Conservation (phyloP, 2,329 filamentous ascomycete genomes). For the Microthyrium microscopicum region DNA sequence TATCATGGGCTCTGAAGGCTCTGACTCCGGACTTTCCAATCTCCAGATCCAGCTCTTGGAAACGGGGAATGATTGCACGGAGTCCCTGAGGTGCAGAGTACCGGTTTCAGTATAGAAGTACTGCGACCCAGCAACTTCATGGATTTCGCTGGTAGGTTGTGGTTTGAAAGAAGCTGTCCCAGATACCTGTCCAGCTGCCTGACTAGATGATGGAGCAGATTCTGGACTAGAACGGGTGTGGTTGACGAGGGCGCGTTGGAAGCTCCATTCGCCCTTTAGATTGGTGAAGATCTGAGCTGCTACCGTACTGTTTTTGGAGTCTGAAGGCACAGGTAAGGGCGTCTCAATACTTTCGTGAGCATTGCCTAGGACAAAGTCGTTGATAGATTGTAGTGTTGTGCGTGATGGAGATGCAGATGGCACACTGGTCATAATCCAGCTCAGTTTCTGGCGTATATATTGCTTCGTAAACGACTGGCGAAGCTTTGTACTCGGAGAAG, state of each 20-base stretch:
- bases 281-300: not conserved
- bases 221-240: not conserved
- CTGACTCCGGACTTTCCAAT: not conserved
- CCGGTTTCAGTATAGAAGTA: conserved; percentile 6
- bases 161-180: conserved; percentile 1
- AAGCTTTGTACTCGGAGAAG: conserved; percentile 8
- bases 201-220: too few species aligned
- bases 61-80: not conserved
- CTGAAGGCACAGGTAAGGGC: not conserved
- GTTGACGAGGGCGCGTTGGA: conserved; percentile 3
- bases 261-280: conserved; percentile 3
- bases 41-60: conserved; percentile 6
- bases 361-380: conserved; percentile 81
- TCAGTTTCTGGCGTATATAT: conserved; percentile 61
- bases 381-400: conserved; percentile 76
- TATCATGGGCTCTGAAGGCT: not conserved
- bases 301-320: not conserved
- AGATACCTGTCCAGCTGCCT: conserved; percentile 2
- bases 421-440: conserved; percentile 65
- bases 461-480: conserved; percentile 45
- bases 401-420: conserved; percentile 71
- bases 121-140: not conserved
- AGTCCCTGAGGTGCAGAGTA: conserved; percentile 1
- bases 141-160: conserved; percentile 1
- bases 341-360: conserved; percentile 35